Evolutionary conservation across 495 filamentous ascomycete species (phyloP), one percentile per base, ranked within the genome.

Genomic region (Physcia stellaris): DNA sequence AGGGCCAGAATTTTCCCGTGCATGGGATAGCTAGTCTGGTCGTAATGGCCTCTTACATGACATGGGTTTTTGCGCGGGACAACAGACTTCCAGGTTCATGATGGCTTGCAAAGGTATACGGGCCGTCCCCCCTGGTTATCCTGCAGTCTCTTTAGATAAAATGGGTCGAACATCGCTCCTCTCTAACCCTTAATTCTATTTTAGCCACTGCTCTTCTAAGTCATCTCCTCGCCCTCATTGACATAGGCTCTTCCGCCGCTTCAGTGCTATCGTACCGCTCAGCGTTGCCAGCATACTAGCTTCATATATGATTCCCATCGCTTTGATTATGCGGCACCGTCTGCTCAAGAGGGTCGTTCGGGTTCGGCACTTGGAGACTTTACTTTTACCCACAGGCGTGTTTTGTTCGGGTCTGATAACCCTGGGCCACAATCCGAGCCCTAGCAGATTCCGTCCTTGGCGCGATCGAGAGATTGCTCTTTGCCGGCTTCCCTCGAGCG

Each of bases 41-140:
- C 5, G 69, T 68, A 20, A 66, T 66, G 11, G 64, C 66, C 17
- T 73, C 69, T 4, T 56, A 70, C 7, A 42, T 73, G 19, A 57
- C 64, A 9, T 74, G 66, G 60, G 63, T 69, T 0, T 73, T 75
- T 45, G 63, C 70, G n/a, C 62, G 71, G n/a, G 71, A 75, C 39
- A 66, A 66, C 40, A 70, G 71, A 3, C 55, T 73, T 2, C 62
- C 65, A 4, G 49, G 41, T 26, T 37, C 52, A 4, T 34, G 39
- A 23, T 34, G 51, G 26, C 52, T 57, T 32, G 31, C 47, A 4
- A 27, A 22, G 6, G 43, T 46, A 45, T 22, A 11, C 9, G 26
- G 1, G n/a, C n/a, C n/a, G n/a, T n/a, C n/a, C n/a, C n/a, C n/a
- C n/a, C n/a, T n/a, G n/a, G n/a, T n/a, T n/a, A n/a, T n/a, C n/a